Base-by-base conservation (phyloP, 495 filamentous ascomycete species). In the Talaromyces thailandensis region DNA sequence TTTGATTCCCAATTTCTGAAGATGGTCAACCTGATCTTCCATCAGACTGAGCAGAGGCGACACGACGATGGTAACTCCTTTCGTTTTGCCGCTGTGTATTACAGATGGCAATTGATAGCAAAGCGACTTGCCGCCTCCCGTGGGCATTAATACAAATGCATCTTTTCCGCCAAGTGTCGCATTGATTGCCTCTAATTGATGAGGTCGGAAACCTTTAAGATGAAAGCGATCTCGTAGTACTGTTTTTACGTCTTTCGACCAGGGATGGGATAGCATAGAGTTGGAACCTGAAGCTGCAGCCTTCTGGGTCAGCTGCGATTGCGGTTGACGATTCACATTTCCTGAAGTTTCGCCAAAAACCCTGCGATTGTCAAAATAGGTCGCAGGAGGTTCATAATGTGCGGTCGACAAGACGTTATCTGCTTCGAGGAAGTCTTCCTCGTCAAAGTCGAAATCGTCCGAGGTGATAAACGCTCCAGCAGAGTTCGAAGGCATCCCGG, bases 71-170 rank as follows among this genome's bases (percentile, higher is more conserved):
- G 95, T 98, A 6, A 99, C 83, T 2, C 94, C 94, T 56, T 76
- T 81, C 0, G 93, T 98, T 63, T 82, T 85, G 16, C 94, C 95
- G 21, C 85, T 88, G 12, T 74, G 81, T n/a, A 98, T 79, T 25
- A 97, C 79, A 25, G 95, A 90, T 7, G 94, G 95, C 16, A 99
- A 76, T 67, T 99, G 94, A 71, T 98, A 99, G 71, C 95, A 98
- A 9, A 99, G 79, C 12, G 92, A 96, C 70, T 99, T 98, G 16
- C 94, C 94, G 57, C 94, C 95, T 48, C 95, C 94, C 3, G 94
- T 99, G 28, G 94, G 95, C 94, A 99, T 98, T 25, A 98, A 74
- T 14, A 98, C 88, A 69, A 99, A 98, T 0, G 87, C 86, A 73
- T 98, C 92, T 65, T 93, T 87, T 0, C 92, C 93, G 32, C 76